Evolutionary conservation across 1,284 basidiomycete species (phyloP).

Genomic region (Rhodotorula sp.): DNA sequence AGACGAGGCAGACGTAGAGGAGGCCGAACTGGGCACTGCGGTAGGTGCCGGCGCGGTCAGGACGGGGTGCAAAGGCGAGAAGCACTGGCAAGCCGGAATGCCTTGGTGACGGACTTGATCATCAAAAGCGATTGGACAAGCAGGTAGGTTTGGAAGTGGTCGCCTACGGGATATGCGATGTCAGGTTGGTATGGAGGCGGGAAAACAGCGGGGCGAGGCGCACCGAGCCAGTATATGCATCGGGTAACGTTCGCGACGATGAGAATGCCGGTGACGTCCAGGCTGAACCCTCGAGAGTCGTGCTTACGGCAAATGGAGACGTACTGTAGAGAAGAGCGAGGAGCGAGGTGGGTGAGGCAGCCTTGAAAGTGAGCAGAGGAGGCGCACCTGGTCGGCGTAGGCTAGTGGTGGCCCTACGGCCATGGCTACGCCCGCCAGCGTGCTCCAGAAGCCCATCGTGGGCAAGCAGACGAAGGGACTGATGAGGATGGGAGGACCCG

Average conservation of each 20-base stretch:
- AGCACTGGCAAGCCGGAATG: constrained; percentile 54
- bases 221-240: constrained; percentile 40
- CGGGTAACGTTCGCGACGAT: constrained; percentile 54
- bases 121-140: constrained; percentile 51
- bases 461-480: neutral
- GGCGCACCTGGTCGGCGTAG: constrained; percentile 53
- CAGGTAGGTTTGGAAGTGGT: constrained; percentile 56
- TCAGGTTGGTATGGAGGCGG: constrained; percentile 17
- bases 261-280: constrained; percentile 51
- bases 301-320: constrained; percentile 40
- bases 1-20: constrained; percentile 57
- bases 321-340: neutral
- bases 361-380: no score
- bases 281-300: constrained; percentile 56
- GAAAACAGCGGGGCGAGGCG: constrained; percentile 8
- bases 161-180: constrained; percentile 54
- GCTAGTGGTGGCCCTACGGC: constrained; percentile 54
- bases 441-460: constrained; percentile 5
- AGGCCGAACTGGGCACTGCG: constrained; percentile 44
- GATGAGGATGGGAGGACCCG: neutral
- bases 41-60: neutral
- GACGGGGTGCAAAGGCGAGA: no score
- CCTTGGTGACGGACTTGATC: constrained; percentile 49
- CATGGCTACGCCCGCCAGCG: constrained; percentile 27
- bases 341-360: neutral